These are phyloP conservation scores for Xylaria sp. DNA, from an alignment of 495 filamentous ascomycete genomes.

Conservation along the genomic window DNA sequence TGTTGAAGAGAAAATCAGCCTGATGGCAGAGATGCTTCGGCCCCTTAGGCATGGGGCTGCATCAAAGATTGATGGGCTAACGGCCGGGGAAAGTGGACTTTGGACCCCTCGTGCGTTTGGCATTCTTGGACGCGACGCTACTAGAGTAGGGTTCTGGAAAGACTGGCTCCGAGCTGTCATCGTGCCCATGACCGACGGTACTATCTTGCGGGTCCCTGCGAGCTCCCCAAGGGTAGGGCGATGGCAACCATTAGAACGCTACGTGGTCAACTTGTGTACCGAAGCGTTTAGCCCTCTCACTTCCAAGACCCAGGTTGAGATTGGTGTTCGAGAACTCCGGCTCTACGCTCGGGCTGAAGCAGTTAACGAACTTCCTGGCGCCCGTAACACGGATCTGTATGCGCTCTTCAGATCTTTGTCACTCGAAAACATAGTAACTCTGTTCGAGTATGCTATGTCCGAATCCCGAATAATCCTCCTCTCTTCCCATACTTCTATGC, in stretches of 20 bases:
- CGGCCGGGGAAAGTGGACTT: constrained; percentile 92
- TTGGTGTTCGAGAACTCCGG: constrained; percentile 87
- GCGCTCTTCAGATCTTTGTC: constrained; percentile 89
- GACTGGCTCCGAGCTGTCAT: constrained; percentile 94
- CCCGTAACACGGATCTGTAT: constrained; percentile 90
- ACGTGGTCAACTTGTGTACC: constrained; percentile 96
- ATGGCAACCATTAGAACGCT: constrained; percentile 96
- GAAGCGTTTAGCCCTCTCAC: constrained; percentile 90
- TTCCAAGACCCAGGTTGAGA: constrained; percentile 94
- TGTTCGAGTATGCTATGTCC: constrained; percentile 91
- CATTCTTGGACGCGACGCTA: constrained; percentile 84
- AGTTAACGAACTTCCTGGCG: constrained; percentile 90
- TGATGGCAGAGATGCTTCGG: constrained; percentile 95
- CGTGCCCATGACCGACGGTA: constrained; percentile 93
- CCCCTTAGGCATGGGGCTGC: constrained; percentile 93
- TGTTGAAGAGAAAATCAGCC: constrained; percentile 93
- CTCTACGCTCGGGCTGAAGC: constrained; percentile 94
- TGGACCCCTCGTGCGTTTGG: constrained; percentile 97
- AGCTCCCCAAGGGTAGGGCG: constrained; percentile 91
- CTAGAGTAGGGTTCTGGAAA: constrained; percentile 94
- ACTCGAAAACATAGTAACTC: constrained; percentile 86
- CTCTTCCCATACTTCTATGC: constrained; percentile 95
- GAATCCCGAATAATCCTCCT: constrained; percentile 96
- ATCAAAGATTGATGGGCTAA: constrained; percentile 95
- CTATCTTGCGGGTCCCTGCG: constrained; percentile 78